These are phyloP conservation scores for Larix sibirica DNA, from an alignment of 83 land plant species.

Conservation along the genomic window DNA sequence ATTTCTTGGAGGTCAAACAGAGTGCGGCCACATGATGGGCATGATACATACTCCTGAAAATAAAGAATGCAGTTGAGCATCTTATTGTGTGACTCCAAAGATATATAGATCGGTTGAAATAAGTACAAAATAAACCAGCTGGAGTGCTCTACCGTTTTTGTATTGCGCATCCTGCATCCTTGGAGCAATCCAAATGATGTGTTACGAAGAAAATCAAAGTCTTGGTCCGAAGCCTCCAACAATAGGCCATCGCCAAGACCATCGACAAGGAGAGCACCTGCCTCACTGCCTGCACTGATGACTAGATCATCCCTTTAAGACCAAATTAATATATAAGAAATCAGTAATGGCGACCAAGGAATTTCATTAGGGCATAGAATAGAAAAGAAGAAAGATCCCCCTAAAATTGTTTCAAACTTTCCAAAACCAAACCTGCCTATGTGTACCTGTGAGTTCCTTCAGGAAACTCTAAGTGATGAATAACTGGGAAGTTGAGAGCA, in stretches of 20 bases:
- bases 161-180: constrained; percentile 99
- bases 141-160: constrained; percentile 76
- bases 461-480: constrained; percentile 91
- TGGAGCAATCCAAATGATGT: constrained; percentile 97
- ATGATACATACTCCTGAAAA: constrained; percentile 95
- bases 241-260: constrained; percentile 96
- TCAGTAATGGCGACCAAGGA: neutral
- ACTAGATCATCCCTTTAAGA: constrained; percentile 89
- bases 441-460: constrained; percentile 68
- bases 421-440: neutral
- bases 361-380: neutral
- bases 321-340: neutral
- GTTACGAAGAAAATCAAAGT: constrained; percentile 87
- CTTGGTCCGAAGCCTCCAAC: constrained; percentile 87
- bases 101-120: neutral
- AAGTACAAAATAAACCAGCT: neutral
- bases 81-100: neutral
- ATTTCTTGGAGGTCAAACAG: constrained; percentile 98
- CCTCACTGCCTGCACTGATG: constrained; percentile 87
- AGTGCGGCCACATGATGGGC: constrained; percentile 98
- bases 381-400: constrained; percentile 1
- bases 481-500: constrained; percentile 79
- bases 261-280: constrained; percentile 95
- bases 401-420: neutral
- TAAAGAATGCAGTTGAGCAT: neutral